Base-by-base conservation (phyloP, 768 basidiomycete genomes). In the Tricholomella constricta region DNA sequence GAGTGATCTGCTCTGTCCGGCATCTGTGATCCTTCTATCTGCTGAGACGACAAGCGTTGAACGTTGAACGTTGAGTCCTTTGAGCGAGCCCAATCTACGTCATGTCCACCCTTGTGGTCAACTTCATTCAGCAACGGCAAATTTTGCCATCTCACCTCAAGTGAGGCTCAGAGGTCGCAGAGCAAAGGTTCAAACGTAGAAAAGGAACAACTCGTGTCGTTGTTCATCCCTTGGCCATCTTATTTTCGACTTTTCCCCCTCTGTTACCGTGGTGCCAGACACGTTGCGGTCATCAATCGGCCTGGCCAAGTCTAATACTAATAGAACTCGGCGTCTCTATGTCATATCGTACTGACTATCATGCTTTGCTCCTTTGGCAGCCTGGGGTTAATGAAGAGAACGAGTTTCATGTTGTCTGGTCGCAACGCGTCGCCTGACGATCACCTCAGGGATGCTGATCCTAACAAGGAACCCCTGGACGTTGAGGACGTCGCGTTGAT, bases 401-500 rank as follows among this genome's bases (percentile, higher is more conserved):
- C 20, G 19, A 25, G 51, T 55, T 55, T 55, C 54, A 55, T 22
- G 37, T 31, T 26, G 38, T 25, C 46, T 51, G 46, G 29, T 55
- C 37, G 44, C 50, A 57, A 57, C 41, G 25, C 26, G 46, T 51
- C 50, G 54, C 51, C 42, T 45, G 44, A 32, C 46, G 32, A 57
- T 57, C 35, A 32, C 34, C 10, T 34, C 22, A 22, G 20, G 20
- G n/a, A 17, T 23, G 41, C 23, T 55, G 54, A 55, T 55, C 43
- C 14, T 27, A 32, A 45, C 53, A 47, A 29, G 23, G 42, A 36
- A 29, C 27, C 26, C 38, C 29, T 31, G 29, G 29, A 31, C 6
- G 25, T 26, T 15, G 4, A 25, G 34, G 26, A 22, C n/a, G n/a
- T n/a, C n/a, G n/a, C n/a, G n/a, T n/a, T 25, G 19, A 45, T 43